A percentile compares a stretch with the other conserved stretches of the same genome.
Conservation (phyloP, 163 green algal species). For the Trebouxiophyceae sp. region DNA sequence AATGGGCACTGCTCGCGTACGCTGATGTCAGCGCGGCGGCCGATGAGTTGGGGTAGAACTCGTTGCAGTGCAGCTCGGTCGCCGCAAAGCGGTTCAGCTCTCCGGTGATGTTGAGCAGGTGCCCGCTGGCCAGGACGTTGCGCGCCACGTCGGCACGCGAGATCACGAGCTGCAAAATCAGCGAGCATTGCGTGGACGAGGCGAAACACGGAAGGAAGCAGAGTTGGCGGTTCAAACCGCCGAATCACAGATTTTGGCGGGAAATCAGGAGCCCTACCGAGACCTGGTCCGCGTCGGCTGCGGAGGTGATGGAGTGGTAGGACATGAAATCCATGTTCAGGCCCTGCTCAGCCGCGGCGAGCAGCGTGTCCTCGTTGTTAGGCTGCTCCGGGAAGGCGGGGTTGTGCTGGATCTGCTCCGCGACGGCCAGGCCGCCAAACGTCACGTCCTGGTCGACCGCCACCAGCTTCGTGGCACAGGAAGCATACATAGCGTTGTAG, state of each 20-base stretch:
- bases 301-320: neutral
- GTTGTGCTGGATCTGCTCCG: neutral
- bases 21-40: neutral
- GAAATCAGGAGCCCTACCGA: too few relatives aligned
- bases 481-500: neutral
- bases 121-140: neutral
- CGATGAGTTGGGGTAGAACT: neutral
- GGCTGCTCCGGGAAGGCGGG: neutral
- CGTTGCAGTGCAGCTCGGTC: neutral
- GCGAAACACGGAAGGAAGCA: too few relatives aligned
- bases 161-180: neutral
- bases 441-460: neutral
- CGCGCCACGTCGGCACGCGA: neutral
- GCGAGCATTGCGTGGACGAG: too few relatives aligned
- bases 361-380: neutral
- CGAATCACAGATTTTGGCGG: too few relatives aligned
- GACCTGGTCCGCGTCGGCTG: neutral
- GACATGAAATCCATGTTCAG: neutral
- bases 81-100: neutral
- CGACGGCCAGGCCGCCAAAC: neutral
- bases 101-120: neutral
- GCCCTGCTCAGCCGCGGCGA: neutral
- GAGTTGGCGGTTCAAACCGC: too few relatives aligned
- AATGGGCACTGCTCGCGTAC: neutral
- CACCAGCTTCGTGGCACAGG: neutral